Percentiles rank a stretch among this genome's conserved stretches.
Evolutionary conservation across 1,139 yeast genomes (phyloP).

Genomic region (Hanseniaspora sp.): DNA sequence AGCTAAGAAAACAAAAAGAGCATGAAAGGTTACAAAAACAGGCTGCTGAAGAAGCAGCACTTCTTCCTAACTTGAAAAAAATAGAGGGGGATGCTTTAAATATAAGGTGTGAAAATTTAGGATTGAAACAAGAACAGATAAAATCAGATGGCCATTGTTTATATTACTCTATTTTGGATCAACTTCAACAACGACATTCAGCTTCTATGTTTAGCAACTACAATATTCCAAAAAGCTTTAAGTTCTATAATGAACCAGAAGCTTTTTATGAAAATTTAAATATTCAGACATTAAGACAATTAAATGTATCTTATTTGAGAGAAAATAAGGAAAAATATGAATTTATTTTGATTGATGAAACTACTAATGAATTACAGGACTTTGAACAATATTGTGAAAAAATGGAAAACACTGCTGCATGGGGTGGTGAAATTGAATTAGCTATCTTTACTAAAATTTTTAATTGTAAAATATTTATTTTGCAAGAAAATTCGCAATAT

Average conservation of each 20-base stretch:
- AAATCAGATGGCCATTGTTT: constrained; percentile 91
- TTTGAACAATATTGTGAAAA: constrained; percentile 59
- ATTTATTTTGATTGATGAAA: constrained; percentile 77
- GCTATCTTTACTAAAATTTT: constrained; percentile 62
- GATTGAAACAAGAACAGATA: constrained; percentile 51
- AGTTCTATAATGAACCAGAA: background rate
- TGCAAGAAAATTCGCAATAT: constrained; percentile 64
- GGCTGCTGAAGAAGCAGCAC: constrained; percentile 60
- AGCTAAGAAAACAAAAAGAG: constrained; percentile 66
- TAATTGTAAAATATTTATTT: constrained; percentile 59
- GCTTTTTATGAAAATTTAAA: constrained; percentile 15
- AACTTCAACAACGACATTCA: constrained; percentile 44
- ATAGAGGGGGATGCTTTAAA: constrained; percentile 60
- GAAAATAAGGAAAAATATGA: constrained; percentile 55
- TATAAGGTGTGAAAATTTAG: constrained; percentile 39
- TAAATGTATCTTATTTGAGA: constrained; percentile 58
- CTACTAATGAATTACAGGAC: constrained; percentile 49
- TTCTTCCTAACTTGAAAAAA: constrained; percentile 53
- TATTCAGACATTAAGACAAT: constrained; percentile 47
- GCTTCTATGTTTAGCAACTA: constrained; percentile 20
- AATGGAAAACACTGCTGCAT: constrained; percentile 63
- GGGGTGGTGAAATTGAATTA: constrained; percentile 96
- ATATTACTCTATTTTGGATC: constrained; percentile 77
- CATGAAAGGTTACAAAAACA: constrained; percentile 50
- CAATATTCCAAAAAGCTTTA: constrained; percentile 18